These are phyloP conservation scores for Pseudogymnoascus sp. DNA, from an alignment of 2,329 filamentous ascomycete genomes.

Conservation along the genomic window DNA sequence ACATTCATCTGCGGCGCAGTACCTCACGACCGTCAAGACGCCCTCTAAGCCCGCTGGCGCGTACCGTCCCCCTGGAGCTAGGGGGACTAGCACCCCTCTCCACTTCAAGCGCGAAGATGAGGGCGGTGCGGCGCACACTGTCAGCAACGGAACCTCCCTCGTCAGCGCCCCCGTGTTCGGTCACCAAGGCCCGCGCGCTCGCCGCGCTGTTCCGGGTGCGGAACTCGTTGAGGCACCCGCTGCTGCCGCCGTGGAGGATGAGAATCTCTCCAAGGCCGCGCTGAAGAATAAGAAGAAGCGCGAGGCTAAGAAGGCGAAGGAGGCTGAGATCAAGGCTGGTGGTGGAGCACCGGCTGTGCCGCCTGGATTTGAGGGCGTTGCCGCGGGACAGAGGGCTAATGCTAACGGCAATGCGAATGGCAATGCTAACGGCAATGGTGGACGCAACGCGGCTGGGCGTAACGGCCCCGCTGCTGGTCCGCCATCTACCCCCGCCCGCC, in stretches of 20 bases:
- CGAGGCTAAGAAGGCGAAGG: slow-evolving; percentile 83
- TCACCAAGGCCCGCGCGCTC: slow-evolving; percentile 46
- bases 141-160: slow-evolving; percentile 68
- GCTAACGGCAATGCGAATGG: slow-evolving; percentile 26
- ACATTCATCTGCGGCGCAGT: slow-evolving; percentile 75
- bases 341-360: slow-evolving; percentile 28
- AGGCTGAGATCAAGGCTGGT: slow-evolving; percentile 56
- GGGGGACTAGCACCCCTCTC: slow-evolving; percentile 78
- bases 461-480: slow-evolving; percentile 8
- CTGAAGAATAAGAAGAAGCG: slow-evolving; percentile 99
- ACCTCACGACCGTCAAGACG: slow-evolving; percentile 80
- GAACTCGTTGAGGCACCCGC: slow-evolving; percentile 63
- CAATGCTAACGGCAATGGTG: slow-evolving; percentile 24
- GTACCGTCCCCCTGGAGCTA: slow-evolving; percentile 88
- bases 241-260: slow-evolving; percentile 55
- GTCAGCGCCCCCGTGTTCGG: slow-evolving; percentile 70
- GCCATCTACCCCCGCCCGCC: slow-evolving; percentile 20
- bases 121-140: slow-evolving; percentile 78
- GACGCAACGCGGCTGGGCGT: not conserved
- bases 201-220: slow-evolving; percentile 79
- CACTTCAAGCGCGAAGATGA: slow-evolving; percentile 98
- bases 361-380: slow-evolving; percentile 41
- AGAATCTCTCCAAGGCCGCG: slow-evolving; percentile 72
- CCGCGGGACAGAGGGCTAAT: slow-evolving; percentile 31
- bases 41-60: slow-evolving; percentile 96